A percentile compares a stretch with the other conserved stretches of the same genome.
phyloP scores from a whole-genome alignment of 345 rosid genomes.

The Salix exigua region DNA sequence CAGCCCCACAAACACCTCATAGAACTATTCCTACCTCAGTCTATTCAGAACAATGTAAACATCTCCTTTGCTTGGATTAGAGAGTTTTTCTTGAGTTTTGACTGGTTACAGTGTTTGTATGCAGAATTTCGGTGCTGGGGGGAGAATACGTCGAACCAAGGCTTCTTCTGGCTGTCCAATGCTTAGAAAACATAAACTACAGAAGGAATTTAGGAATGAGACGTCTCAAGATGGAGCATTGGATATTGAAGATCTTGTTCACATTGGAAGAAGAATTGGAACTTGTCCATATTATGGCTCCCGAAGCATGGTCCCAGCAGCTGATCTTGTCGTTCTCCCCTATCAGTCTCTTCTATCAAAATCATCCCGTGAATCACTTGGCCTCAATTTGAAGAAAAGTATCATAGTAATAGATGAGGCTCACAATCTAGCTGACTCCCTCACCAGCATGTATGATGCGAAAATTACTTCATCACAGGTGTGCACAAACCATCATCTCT shows the following conservation, averaged over 20 bases:
- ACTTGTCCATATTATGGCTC: constrained; percentile 97
- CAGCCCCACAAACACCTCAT: not conserved
- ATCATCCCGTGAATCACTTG: constrained; percentile 91
- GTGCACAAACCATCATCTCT: constrained; percentile 31
- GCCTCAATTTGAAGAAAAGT: constrained; percentile 66
- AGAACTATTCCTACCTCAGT: not conserved
- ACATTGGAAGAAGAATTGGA: constrained; percentile 56
- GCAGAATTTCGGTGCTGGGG: constrained; percentile 58
- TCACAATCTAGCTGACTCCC: constrained; percentile 94
- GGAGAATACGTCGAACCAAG: constrained; percentile 46
- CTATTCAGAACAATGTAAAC: not conserved
- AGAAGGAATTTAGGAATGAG: constrained; percentile 50
- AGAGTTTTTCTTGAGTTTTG: constrained; percentile 1
- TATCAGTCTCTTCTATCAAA: constrained; percentile 90
- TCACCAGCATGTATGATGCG: constrained; percentile 80
- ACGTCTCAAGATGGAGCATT: constrained; percentile 57
- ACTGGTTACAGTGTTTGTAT: constrained; percentile 16
- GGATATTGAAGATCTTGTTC: constrained; percentile 91
- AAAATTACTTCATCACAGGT: constrained; percentile 74
- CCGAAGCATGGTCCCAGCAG: constrained; percentile 59
- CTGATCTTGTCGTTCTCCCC: constrained; percentile 91
- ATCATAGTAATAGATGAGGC: constrained; percentile 93
- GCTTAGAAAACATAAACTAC: constrained; percentile 66
- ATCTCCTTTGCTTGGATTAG: not conserved
- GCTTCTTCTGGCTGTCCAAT: constrained; percentile 76